These are phyloP conservation scores for Chimonanthus praecox DNA, from an alignment of 164 flowering plant genomes.

Conservation along the genomic window DNA sequence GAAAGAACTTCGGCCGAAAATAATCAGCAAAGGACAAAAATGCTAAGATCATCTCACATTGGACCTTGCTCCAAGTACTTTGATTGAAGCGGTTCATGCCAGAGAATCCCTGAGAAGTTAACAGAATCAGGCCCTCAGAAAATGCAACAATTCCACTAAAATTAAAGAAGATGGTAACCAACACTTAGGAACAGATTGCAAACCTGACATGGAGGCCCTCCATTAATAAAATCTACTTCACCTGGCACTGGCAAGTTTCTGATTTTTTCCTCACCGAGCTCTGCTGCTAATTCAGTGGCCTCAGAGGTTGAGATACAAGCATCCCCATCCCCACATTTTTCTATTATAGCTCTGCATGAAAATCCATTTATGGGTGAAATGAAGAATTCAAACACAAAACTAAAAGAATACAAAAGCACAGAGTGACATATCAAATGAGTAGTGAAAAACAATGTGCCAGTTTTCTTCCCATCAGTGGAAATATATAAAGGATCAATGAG, in stretches of 20 bases:
- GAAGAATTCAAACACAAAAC: not conserved
- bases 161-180: not conserved
- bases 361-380: constrained; percentile 7
- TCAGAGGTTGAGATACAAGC: constrained; percentile 77
- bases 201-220: constrained; percentile 98
- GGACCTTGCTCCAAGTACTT: constrained; percentile 94
- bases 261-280: constrained; percentile 47
- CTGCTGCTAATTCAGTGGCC: constrained; percentile 58
- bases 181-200: not conserved
- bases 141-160: not conserved
- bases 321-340: constrained; percentile 68
- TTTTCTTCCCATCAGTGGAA: too few relatives aligned
- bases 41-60: constrained; percentile 94
- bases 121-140: not conserved
- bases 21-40: constrained; percentile 90
- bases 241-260: constrained; percentile 78
- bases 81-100: constrained; percentile 94
- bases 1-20: constrained; percentile 77
- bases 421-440: too few relatives aligned
- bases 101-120: constrained; percentile 76
- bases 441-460: too few relatives aligned
- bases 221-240: constrained; percentile 91
- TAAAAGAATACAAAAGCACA: not conserved
- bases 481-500: too few relatives aligned
- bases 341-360: constrained; percentile 65